phyloP scores from a whole-genome alignment of 2,329 filamentous ascomycete species.

The Dryadomyces sulphureus region DNA sequence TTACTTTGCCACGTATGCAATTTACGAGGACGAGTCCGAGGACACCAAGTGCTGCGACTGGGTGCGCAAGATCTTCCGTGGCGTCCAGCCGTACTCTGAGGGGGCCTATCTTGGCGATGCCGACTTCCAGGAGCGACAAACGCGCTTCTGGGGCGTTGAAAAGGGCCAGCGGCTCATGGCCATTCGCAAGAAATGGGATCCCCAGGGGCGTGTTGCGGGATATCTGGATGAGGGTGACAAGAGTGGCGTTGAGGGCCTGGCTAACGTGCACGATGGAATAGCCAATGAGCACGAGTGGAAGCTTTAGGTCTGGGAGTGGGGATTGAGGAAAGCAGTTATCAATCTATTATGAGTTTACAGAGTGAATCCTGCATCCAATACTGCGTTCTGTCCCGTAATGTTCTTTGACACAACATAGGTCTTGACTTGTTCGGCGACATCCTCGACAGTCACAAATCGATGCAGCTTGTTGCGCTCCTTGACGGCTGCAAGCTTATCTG shows the following conservation, averaged over 20 bases:
- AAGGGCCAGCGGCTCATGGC: conserved; percentile 6
- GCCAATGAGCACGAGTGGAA: conserved; percentile 7
- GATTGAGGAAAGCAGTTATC: background rate
- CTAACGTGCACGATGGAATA: conserved; percentile 7
- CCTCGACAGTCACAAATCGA: conserved; percentile 37
- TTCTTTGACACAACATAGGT: conserved; percentile 8
- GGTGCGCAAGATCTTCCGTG: conserved; percentile 25
- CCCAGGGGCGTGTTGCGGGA: conserved; percentile 7
- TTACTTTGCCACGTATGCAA: conserved; percentile 37
- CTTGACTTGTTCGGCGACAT: conserved; percentile 10
- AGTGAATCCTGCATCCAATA: conserved; percentile 10
- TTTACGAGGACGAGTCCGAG: conserved; percentile 31
- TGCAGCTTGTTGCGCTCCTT: conserved; percentile 45
- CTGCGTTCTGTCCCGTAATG: conserved; percentile 9
- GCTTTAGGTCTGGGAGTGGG: no score
- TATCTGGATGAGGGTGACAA: conserved; percentile 8
- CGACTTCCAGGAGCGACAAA: conserved; percentile 32
- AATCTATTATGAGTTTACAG: background rate
- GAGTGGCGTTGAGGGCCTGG: conserved; percentile 3
- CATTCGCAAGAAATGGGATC: conserved; percentile 6
- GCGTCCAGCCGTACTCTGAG: conserved; percentile 23
- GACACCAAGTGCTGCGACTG: conserved; percentile 28
- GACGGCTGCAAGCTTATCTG: conserved; percentile 37
- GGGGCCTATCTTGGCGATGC: conserved; percentile 41
- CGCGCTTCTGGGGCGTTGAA: conserved; percentile 31